Base-by-base conservation (phyloP, 1,284 basidiomycete species). In the Apiotrichum gracile region DNA sequence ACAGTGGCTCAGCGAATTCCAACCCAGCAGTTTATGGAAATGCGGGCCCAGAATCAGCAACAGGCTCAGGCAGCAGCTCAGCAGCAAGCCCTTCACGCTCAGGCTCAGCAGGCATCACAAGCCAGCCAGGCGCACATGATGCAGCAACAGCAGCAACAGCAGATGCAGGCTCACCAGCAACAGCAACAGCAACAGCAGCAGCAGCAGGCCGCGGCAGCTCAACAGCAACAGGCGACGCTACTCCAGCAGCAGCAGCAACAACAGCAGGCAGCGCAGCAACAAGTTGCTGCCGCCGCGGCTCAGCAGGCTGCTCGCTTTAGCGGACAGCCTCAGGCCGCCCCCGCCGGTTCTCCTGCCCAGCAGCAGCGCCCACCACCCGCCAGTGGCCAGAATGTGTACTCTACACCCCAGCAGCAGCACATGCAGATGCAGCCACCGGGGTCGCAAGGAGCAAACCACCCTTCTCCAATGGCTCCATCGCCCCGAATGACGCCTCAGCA, bases 401-500 rank as follows among this genome's bases (percentile, higher is more conserved):
- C 53, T n/a, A 47, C 52, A 2, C 50, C 55, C 4, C 52, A 54
- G 26, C 55, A 51, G 8, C 47, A 47, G 19, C 57, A 61, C 48
- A 54, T 62, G 33, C 56, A 50, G 3, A 56, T 66, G 51, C 63
- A 63, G 52, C 59, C 60, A 35, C 60, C 64, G 1, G 47, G 42
- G 41, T 50, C 54, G 2, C 54, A 57, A 24, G 56, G 53, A 7
- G 61, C 61, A 1, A 64, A 61, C 52, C 55, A 61, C 31, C 50
- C 52, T 5, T 66, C 66, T 8, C 66, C 66, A 21, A 51, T 65
- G 22, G 58, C 55, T 13, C 64, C 64, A 2, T 68, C 66, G 3
- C 66, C 63, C 13, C 64, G 63, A 27, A 65, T 66, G 62, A 52
- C 57, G 24, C 53, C 58, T 4, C 64, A 64, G 43, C 61, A 63